Percentiles rank a stretch among this genome's conserved stretches.
Evolutionary conservation across 78 protist genomes (phyloP).

Genomic region (Dictyostelium citrinum): DNA sequence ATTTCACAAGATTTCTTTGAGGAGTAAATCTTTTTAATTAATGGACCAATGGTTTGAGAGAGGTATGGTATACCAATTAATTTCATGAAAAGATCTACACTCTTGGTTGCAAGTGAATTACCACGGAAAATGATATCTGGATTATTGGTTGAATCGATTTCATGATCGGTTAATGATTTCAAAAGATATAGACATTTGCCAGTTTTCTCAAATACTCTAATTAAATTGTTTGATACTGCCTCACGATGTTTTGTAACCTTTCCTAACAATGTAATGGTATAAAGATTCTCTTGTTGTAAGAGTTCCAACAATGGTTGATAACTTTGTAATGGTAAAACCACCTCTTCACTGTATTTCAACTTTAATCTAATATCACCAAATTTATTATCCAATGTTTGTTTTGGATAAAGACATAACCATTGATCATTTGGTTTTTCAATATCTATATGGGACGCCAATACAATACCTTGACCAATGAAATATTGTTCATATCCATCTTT

Average conservation of each 20-base stretch:
- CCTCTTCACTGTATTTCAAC: slow-evolving; percentile 70
- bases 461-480: slow-evolving; percentile 30
- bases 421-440: slow-evolving; percentile 34
- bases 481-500: slow-evolving; percentile 29
- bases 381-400: slow-evolving; percentile 14
- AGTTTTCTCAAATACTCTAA: slow-evolving; percentile 66
- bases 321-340: slow-evolving; percentile 41
- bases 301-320: slow-evolving; percentile 15
- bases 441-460: slow-evolving; percentile 43
- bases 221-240: slow-evolving; percentile 44
- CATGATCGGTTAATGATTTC: slow-evolving; percentile 41
- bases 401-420: slow-evolving; percentile 62
- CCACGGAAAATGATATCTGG: slow-evolving; percentile 85
- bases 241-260: slow-evolving; percentile 58
- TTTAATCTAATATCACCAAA: slow-evolving; percentile 73
- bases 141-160: slow-evolving; percentile 69
- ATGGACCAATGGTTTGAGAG: slow-evolving; percentile 52
- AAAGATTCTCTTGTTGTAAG: slow-evolving; percentile 21
- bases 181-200: slow-evolving; percentile 16
- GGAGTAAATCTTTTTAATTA: slow-evolving; percentile 32
- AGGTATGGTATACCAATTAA: slow-evolving; percentile 68
- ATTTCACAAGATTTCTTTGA: slow-evolving; percentile 75
- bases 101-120: slow-evolving; percentile 86
- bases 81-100: slow-evolving; percentile 78
- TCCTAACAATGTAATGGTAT: slow-evolving; percentile 34